phyloP scores from a whole-genome alignment of 805 yeast genomes.

The Sugiyamaella smithiae region DNA sequence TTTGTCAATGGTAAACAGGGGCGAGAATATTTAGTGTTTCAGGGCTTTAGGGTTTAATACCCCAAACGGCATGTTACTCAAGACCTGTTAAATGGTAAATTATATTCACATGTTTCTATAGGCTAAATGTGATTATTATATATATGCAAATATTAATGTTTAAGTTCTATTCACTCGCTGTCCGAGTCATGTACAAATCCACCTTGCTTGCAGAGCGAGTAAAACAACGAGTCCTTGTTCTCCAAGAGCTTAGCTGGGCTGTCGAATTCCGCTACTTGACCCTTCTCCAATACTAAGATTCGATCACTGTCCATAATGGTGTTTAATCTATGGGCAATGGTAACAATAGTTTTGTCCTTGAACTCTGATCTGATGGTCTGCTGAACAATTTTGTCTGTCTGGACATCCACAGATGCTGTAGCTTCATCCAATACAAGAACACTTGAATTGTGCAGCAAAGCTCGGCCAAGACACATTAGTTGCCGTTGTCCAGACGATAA shows the following conservation, averaged over 20 bases:
- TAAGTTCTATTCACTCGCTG: not conserved
- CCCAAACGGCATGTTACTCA: too few species aligned
- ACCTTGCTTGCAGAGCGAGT: slow-evolving; percentile 77
- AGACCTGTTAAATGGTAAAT: too few species aligned
- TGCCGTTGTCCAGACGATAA: slow-evolving; percentile 83
- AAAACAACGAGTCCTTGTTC: slow-evolving; percentile 67
- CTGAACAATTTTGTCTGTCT: slow-evolving; percentile 73
- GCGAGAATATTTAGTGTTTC: too few species aligned
- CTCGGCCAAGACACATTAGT: slow-evolving; percentile 73
- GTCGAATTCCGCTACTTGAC: slow-evolving; percentile 70
- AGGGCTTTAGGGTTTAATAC: too few species aligned
- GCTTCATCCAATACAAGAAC: slow-evolving; percentile 78
- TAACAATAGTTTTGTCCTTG: slow-evolving; percentile 65
- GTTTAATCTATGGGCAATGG: slow-evolving; percentile 82
- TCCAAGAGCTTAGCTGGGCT: slow-evolving; percentile 62
- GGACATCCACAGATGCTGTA: slow-evolving; percentile 76
- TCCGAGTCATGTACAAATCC: slow-evolving; percentile 45
- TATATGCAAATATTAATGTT: too few species aligned
- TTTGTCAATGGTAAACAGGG: too few species aligned
- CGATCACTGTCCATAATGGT: slow-evolving; percentile 78
- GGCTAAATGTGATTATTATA: too few species aligned
- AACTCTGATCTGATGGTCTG: slow-evolving; percentile 69
- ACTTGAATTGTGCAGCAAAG: slow-evolving; percentile 64
- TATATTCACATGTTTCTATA: too few species aligned
- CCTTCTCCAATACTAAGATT: slow-evolving; percentile 67